Evolutionary conservation across 768 basidiomycete species (phyloP).

Genomic region (Calocybe indica): DNA sequence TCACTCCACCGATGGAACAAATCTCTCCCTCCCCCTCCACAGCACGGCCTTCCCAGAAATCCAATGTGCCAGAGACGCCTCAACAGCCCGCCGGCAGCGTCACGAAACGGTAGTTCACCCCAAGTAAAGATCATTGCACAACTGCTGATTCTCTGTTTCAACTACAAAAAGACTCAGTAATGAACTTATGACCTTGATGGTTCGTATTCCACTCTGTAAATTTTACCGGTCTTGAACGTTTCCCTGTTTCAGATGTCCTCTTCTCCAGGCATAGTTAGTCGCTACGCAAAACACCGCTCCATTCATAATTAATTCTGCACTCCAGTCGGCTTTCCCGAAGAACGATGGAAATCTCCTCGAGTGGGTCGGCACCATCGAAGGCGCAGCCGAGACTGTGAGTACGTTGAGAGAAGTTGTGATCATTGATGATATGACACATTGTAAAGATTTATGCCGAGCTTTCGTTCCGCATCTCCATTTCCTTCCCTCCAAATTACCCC

Average conservation of each 20-base stretch:
- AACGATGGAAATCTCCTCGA: conserved; percentile 84
- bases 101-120: conserved; percentile 62
- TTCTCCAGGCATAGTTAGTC: conserved; percentile 78
- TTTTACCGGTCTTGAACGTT: neutral
- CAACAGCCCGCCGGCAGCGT: conserved; percentile 69
- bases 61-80: conserved; percentile 43
- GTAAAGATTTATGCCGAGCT: conserved; percentile 73
- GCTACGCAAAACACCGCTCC: neutral
- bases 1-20: conserved; percentile 56
- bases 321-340: conserved; percentile 84
- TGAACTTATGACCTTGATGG: conserved; percentile 89
- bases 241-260: conserved; percentile 64
- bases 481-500: conserved; percentile 85
- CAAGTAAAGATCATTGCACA: too few species aligned
- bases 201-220: conserved; percentile 23
- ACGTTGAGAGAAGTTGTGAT: conserved; percentile 1
- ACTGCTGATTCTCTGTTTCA: neutral
- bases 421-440: conserved; percentile 2
- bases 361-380: conserved; percentile 87
- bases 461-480: conserved; percentile 76
- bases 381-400: conserved; percentile 68
- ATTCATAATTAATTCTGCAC: neutral
- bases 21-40: conserved; percentile 60
- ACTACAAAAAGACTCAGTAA: conserved; percentile 66
- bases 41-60: conserved; percentile 52